A percentile compares a stretch with the other conserved stretches of the same genome.
Evolutionary conservation across 164 flowering plant genomes (phyloP).

Genomic region (Vitis amurensis): DNA sequence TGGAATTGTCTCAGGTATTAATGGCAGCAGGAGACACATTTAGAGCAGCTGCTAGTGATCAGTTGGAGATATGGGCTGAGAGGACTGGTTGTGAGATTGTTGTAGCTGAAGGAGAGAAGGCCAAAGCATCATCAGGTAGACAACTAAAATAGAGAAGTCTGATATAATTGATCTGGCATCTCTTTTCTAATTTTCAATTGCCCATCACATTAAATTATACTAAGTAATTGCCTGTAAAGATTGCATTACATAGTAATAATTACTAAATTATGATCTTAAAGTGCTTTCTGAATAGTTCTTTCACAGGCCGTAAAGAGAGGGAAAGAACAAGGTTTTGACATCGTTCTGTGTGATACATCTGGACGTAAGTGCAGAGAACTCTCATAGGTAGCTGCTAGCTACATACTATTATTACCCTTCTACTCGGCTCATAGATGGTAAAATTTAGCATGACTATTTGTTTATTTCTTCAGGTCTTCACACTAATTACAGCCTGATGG

Average conservation of each 20-base stretch:
- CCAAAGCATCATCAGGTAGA: conserved; percentile 89
- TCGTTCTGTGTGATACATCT: conserved; percentile 93
- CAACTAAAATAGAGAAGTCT: not conserved
- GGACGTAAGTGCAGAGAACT: conserved; percentile 68
- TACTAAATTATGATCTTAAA: conserved; percentile 40
- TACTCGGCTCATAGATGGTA: conserved; percentile 1
- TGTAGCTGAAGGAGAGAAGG: conserved; percentile 71
- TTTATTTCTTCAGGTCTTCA: conserved; percentile 68
- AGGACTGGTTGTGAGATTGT: conserved; percentile 93
- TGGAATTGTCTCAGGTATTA: conserved; percentile 56
- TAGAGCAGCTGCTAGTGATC: conserved; percentile 98
- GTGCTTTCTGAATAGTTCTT: conserved; percentile 77
- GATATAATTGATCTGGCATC: not conserved
- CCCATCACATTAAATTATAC: not conserved
- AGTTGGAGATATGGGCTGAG: conserved; percentile 94
- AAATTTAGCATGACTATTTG: conserved; percentile 1
- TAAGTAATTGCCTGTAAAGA: not conserved
- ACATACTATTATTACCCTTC: not conserved
- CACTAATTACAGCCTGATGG: conserved; percentile 93
- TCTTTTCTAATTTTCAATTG: not conserved
- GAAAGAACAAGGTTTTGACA: conserved; percentile 77
- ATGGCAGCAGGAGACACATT: conserved; percentile 99
- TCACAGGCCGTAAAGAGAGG: conserved; percentile 94
- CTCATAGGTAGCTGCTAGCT: not conserved
- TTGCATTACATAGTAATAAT: not conserved